These are phyloP conservation scores for Mycena crocata DNA, from an alignment of 768 basidiomycete species.

Conservation along the genomic window DNA sequence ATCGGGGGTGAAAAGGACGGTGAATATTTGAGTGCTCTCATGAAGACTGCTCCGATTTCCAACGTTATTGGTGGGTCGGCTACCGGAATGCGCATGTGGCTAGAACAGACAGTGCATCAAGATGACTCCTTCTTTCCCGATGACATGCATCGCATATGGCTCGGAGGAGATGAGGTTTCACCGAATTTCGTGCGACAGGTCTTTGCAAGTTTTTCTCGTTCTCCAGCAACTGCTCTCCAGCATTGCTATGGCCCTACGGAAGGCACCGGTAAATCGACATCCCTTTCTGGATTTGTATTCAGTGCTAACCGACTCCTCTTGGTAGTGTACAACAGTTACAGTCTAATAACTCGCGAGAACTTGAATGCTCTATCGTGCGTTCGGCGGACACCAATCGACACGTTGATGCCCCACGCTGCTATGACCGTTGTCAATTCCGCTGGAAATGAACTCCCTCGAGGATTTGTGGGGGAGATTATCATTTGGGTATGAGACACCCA, in stretches of 20 bases:
- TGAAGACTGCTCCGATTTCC: not conserved
- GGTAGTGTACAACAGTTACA: not conserved
- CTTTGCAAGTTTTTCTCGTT: not conserved
- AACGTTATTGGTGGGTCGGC: not conserved
- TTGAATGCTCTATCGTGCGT: not conserved
- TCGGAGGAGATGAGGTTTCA: conserved; percentile 14
- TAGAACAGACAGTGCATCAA: conserved; percentile 13
- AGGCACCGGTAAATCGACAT: not conserved
- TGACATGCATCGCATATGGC: not conserved
- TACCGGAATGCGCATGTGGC: conserved; percentile 14
- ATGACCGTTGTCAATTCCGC: conserved; percentile 17
- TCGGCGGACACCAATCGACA: conserved; percentile 6
- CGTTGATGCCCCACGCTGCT: not conserved
- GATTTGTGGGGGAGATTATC: conserved; percentile 21
- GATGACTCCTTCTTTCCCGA: conserved; percentile 11
- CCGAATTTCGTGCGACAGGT: not conserved
- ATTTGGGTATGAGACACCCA: conserved; percentile 7
- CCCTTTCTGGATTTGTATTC: no score
- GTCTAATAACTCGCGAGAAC: not conserved
- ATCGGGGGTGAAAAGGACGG: conserved; percentile 5
- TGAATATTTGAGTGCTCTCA: conserved; percentile 5
- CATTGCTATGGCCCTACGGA: conserved; percentile 1
- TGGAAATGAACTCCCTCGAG: conserved; percentile 19
- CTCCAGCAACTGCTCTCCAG: not conserved
- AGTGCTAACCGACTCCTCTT: no score